Conservation (phyloP, 768 basidiomycete genomes). For the Lentinula edodes region DNA sequence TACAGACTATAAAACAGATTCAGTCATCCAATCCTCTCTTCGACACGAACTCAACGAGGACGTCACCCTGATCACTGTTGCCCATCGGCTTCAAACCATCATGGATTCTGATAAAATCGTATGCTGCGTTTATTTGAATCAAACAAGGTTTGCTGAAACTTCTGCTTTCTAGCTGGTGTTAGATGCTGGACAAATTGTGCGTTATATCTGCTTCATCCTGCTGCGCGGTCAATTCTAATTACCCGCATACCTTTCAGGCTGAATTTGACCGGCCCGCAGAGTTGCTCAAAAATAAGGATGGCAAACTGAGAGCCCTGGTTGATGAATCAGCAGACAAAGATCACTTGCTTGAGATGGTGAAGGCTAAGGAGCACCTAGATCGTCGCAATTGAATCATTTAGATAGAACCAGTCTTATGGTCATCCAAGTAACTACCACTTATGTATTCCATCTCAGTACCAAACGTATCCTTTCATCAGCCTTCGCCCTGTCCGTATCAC, state of each 20-base stretch:
- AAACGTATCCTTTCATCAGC: conserved; percentile 67
- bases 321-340: conserved; percentile 5
- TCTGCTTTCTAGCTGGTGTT: neutral
- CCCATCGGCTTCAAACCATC: conserved; percentile 31
- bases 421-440: neutral
- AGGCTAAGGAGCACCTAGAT: neutral
- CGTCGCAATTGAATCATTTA: neutral
- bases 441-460: conserved; percentile 38
- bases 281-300: conserved; percentile 1
- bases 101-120: conserved; percentile 28
- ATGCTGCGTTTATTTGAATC: neutral
- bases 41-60: conserved; percentile 29
- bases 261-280: conserved; percentile 2
- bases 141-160: neutral
- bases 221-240: no score
- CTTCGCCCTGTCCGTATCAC: conserved; percentile 65
- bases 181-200: conserved; percentile 4
- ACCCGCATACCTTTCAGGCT: neutral
- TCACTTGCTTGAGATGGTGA: neutral
- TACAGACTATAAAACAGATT: conserved; percentile 30
- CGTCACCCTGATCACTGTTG: conserved; percentile 39
- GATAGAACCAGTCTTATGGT: no score
- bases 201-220: neutral
- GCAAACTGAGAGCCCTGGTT: neutral
- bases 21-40: conserved; percentile 38